phyloP scores from a whole-genome alignment of 129 eudicot species.

The Kitagawia praeruptora region DNA sequence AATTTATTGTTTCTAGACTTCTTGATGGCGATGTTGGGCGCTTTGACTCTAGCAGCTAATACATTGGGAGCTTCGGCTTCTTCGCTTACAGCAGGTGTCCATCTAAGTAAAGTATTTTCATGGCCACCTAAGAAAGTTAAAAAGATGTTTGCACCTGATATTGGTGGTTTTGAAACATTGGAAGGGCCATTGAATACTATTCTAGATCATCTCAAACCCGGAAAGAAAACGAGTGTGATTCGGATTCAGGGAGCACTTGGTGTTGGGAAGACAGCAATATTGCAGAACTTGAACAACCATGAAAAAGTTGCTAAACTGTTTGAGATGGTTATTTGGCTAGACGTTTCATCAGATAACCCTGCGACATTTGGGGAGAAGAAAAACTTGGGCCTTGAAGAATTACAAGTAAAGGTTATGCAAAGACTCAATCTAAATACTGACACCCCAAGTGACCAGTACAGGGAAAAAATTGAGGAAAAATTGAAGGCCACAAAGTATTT shows the following conservation, averaged over 20 bases:
- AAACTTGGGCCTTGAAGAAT: conserved; percentile 14
- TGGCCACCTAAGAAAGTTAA: too few species aligned
- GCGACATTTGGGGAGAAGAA: background rate
- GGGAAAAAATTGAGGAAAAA: conserved; percentile 11
- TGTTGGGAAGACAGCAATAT: conserved; percentile 24
- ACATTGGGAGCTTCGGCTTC: too few species aligned
- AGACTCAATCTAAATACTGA: conserved; percentile 19
- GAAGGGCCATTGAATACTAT: conserved; percentile 11
- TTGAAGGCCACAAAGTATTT: conserved; percentile 17
- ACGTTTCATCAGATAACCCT: conserved; percentile 5
- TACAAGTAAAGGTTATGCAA: conserved; percentile 13
- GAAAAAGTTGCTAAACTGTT: conserved; percentile 14
- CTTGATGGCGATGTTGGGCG: too few species aligned
- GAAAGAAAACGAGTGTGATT: conserved; percentile 11
- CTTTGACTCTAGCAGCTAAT: too few species aligned
- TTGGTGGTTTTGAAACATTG: background rate
- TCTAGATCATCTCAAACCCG: conserved; percentile 3
- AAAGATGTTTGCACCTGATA: too few species aligned
- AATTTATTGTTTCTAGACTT: too few species aligned
- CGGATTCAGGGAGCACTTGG: conserved; percentile 22
- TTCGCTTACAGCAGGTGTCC: too few species aligned
- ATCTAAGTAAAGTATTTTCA: too few species aligned
- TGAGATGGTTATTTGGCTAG: conserved; percentile 27
- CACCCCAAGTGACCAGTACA: conserved; percentile 10
- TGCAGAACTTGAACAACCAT: conserved; percentile 30